Base-by-base conservation (phyloP, 108 stramenopile genomes). In the Nannochloropsis salina region DNA sequence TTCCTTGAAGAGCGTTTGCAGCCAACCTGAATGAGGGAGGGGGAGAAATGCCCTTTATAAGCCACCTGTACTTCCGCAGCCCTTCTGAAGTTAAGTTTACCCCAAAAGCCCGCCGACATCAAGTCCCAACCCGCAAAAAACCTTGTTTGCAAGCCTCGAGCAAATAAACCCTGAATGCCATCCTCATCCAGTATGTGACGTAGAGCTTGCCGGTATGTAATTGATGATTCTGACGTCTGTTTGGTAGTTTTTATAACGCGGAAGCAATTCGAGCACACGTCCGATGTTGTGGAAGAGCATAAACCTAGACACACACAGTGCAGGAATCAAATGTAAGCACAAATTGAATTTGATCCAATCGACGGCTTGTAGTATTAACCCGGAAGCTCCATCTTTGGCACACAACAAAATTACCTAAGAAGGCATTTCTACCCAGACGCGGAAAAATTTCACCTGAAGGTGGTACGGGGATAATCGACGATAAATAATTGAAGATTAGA, bases 181-280 rank as follows among this genome's bases (percentile, higher is more conserved):
- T 89, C 88, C 5, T 87, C 84, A 12, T 89, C 45, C 88, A 90
- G 42, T 6, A 91, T 83, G 40, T 86, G 45, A 42, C 86, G 83
- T 2, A 91, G 21, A 10, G 88, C 88, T 8, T 90, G 88, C 40
- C 85, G 45, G 86, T 91, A 91, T 82, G 83, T 85, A 12, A 91
- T 41, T 87, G 89, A 43, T 8, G 42, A 9, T 8, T 42, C 83
- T 40, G n/a, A 84, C 21, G 91, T 87, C 86, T 90, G 90, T 88
- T 91, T 91, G 79, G 90, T 84, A 21, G 91, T 91, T 86, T 90
- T 90, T 42, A 91, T 41, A 9, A 91, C 90, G 9, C 91, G 85
- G 20, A 91, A 80, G 41, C 84, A 86, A 80, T 91, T 91, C 40
- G 87, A 87, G 86, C 86, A 88, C 44, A 86, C 44, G 86, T 91